Evolutionary conservation across 495 filamentous ascomycete species (phyloP).

Genomic region (Chaetomium cochliodes): DNA sequence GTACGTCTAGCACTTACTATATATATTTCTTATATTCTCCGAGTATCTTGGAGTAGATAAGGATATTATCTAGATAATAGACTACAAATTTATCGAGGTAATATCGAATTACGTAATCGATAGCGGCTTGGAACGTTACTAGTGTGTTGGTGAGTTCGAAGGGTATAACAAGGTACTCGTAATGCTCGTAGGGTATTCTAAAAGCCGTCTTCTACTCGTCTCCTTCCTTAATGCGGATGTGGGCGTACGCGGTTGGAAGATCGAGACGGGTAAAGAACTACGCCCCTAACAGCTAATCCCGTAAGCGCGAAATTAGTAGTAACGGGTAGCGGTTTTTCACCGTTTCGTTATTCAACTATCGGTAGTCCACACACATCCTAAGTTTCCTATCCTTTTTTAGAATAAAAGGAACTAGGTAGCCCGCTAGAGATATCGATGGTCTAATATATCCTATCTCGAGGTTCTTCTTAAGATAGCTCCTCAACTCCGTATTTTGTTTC

Average conservation of each 20-base stretch:
- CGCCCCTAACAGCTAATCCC: background rate
- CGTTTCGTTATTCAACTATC: slow-evolving; percentile 3
- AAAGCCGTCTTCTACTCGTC: slow-evolving; percentile 22
- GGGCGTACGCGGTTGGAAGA: slow-evolving; percentile 1
- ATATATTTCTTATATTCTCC: slow-evolving; percentile 5
- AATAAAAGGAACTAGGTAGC: slow-evolving; percentile 12
- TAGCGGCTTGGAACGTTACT: background rate
- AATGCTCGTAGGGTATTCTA: background rate
- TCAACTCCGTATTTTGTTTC: background rate
- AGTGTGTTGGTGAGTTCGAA: background rate
- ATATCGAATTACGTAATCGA: slow-evolving; percentile 1
- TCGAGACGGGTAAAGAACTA: slow-evolving; percentile 2
- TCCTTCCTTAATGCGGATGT: slow-evolving; percentile 10
- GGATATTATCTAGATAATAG: background rate
- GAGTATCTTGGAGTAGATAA: slow-evolving; percentile 12
- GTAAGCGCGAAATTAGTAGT: background rate
- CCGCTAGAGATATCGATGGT: background rate
- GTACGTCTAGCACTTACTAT: background rate
- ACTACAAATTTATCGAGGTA: slow-evolving; percentile 2
- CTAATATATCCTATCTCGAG: slow-evolving; percentile 2
- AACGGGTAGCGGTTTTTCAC: slow-evolving; percentile 17
- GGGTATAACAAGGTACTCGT: slow-evolving; percentile 10
- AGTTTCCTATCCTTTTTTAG: slow-evolving; percentile 14
- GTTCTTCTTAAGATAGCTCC: slow-evolving; percentile 3
- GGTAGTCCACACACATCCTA: slow-evolving; percentile 9